A percentile compares a stretch with the other conserved stretches of the same genome.
Conservation (phyloP, 1,284 basidiomycete species). For the Peniophora sp. region DNA sequence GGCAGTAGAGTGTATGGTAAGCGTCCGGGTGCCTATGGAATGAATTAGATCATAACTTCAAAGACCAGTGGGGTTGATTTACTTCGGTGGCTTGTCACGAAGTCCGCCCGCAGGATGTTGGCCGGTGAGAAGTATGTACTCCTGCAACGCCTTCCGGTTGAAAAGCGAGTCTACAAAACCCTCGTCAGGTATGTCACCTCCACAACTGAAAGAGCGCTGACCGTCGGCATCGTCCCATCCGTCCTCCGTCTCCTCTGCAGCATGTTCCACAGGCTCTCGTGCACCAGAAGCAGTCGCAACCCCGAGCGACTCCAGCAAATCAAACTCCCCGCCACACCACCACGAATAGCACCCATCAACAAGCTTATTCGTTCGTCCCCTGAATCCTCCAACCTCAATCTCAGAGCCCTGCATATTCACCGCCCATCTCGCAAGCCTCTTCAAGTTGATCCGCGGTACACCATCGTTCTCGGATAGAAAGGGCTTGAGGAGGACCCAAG, state of each 20-base stretch:
- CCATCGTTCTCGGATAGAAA: constrained; percentile 24
- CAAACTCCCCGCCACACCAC: constrained; percentile 95
- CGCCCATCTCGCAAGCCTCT: constrained; percentile 74
- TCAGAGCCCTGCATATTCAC: constrained; percentile 80
- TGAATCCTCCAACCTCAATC: constrained; percentile 87
- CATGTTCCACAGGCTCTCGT: constrained; percentile 5
- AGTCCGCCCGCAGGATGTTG: constrained; percentile 84
- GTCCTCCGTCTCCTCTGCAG: constrained; percentile 16
- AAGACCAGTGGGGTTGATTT: constrained; percentile 15
- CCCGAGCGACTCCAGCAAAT: constrained; percentile 67
- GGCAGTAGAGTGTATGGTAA: constrained; percentile 89
- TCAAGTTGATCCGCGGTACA: constrained; percentile 46
- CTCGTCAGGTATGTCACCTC: neutral
- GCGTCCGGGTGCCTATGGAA: constrained; percentile 61
- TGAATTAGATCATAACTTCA: neutral
- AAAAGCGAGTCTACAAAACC: constrained; percentile 40
- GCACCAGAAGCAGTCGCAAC: constrained; percentile 21
- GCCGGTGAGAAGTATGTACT: constrained; percentile 82
- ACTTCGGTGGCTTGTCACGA: constrained; percentile 94
- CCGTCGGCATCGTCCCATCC: constrained; percentile 63
- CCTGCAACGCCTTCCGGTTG: constrained; percentile 70
- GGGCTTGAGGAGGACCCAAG: constrained; percentile 73
- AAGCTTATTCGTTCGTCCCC: constrained; percentile 92
- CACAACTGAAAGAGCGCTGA: constrained; percentile 21
- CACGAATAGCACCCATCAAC: constrained; percentile 99